These are phyloP conservation scores for Zhuliangozyma parablackwelliae DNA, from an alignment of 1,139 yeast species.

Conservation along the genomic window DNA sequence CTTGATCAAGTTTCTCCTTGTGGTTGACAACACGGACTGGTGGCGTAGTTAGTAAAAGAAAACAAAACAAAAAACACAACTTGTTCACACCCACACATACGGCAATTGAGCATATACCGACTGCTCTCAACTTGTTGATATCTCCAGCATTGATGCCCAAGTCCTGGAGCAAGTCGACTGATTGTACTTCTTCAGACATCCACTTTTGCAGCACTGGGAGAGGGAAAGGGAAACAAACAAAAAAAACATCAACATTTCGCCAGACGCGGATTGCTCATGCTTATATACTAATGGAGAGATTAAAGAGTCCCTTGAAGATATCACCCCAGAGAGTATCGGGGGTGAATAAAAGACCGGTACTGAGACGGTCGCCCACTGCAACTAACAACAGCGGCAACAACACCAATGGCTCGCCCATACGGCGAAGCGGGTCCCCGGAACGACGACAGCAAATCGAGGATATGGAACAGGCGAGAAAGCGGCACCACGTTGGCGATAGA, in stretches of 20 bases:
- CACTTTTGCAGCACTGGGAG: constrained; percentile 8
- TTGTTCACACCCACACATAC: constrained; percentile 22
- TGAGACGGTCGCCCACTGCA: too few relatives aligned
- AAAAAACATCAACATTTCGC: neutral
- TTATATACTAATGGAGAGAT: constrained; percentile 1
- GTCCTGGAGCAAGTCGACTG: constrained; percentile 52
- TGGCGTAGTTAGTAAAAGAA: constrained; percentile 6
- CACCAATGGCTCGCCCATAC: constrained; percentile 19
- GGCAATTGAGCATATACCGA: constrained; percentile 53
- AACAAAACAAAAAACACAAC: neutral
- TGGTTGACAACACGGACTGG: constrained; percentile 49
- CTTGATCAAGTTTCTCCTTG: constrained; percentile 48
- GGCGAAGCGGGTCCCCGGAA: constrained; percentile 36
- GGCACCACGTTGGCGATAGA: neutral
- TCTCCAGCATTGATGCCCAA: constrained; percentile 59
- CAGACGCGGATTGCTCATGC: neutral
- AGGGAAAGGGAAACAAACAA: constrained; percentile 1
- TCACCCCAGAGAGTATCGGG: constrained; percentile 1
- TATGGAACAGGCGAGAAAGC: constrained; percentile 16
- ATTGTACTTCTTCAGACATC: constrained; percentile 5
- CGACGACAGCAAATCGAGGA: constrained; percentile 28
- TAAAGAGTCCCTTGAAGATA: constrained; percentile 1
- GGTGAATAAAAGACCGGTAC: neutral
- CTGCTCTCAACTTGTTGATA: constrained; percentile 46
- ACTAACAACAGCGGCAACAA: too few relatives aligned